Conservation (phyloP, 2,329 filamentous ascomycete genomes). For the Zalaria obscura region DNA sequence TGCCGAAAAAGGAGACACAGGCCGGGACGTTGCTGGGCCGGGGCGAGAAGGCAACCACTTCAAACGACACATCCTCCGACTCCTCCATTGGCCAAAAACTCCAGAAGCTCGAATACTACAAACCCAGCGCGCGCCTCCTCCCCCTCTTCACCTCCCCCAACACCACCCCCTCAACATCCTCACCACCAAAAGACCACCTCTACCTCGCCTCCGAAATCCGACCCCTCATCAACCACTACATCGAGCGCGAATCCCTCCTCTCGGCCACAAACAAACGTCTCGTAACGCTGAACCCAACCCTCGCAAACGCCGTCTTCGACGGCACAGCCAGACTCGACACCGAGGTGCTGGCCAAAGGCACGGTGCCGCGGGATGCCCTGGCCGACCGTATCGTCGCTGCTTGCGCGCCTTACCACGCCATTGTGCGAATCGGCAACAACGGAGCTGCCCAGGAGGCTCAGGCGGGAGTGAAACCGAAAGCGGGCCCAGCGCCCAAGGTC, state of each 20-base stretch:
- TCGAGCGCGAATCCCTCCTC: constrained; percentile 42
- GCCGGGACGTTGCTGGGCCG: constrained; percentile 21
- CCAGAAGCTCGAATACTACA: constrained; percentile 39
- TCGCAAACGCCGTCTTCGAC: constrained; percentile 47
- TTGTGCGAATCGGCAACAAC: constrained; percentile 34
- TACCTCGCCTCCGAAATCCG: constrained; percentile 48
- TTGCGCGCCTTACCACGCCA: constrained; percentile 42
- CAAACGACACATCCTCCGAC: constrained; percentile 21
- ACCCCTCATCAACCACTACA: constrained; percentile 41
- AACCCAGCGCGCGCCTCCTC: constrained; percentile 42
- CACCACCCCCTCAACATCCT: constrained; percentile 24
- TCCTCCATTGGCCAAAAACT: constrained; percentile 32
- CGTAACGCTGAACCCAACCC: constrained; percentile 45
- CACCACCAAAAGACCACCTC: constrained; percentile 15
- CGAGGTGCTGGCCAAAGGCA: constrained; percentile 41
- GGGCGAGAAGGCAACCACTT: constrained; percentile 22
- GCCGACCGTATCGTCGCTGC: constrained; percentile 43
- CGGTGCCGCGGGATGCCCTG: constrained; percentile 45
- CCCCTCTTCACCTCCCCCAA: constrained; percentile 40
- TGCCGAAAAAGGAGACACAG: constrained; percentile 42
- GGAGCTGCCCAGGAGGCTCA: constrained; percentile 20
- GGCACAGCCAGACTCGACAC: constrained; percentile 38
- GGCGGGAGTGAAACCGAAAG: constrained; percentile 39
- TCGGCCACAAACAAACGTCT: constrained; percentile 45
- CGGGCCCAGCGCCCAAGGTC: constrained; percentile 46